A percentile compares a stretch with the other conserved stretches of the same genome.
These are phyloP conservation scores for Tetrahymena thermophila DNA, from an alignment of 73 alveolate genomes.

Conservation along the genomic window DNA sequence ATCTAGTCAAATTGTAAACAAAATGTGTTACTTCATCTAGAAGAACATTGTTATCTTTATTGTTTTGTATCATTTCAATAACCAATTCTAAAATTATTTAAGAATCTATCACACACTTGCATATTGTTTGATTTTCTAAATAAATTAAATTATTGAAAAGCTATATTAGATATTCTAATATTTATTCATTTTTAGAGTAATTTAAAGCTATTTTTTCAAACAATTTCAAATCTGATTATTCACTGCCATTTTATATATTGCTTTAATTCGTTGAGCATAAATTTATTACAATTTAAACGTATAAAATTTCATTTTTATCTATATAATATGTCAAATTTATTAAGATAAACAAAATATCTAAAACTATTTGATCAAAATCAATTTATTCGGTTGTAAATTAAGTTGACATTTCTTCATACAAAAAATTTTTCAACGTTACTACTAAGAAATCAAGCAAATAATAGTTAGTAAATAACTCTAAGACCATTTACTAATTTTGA, in stretches of 20 bases:
- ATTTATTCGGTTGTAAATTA: too few species aligned
- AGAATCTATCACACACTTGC: background rate
- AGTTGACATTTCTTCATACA: background rate
- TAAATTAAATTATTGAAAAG: background rate
- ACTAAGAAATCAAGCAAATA: background rate
- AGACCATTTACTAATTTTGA: background rate
- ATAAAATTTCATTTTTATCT: background rate
- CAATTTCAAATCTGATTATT: background rate
- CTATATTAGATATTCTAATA: background rate
- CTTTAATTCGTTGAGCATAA: background rate
- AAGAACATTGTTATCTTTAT: background rate
- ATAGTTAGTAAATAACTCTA: background rate
- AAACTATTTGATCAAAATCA: background rate
- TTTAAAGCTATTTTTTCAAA: background rate
- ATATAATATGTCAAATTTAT: background rate
- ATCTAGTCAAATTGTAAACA: background rate
- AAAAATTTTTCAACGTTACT: background rate
- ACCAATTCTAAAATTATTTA: background rate
- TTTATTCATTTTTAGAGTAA: background rate
- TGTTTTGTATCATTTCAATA: background rate
- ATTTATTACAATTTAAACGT: background rate
- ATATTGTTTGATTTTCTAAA: background rate
- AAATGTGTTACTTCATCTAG: background rate
- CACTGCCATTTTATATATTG: background rate
- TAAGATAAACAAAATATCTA: background rate